Base-by-base conservation (phyloP, 225 moss, liverwort and hornwort genomes). In the Sphagnum tenellum region DNA sequence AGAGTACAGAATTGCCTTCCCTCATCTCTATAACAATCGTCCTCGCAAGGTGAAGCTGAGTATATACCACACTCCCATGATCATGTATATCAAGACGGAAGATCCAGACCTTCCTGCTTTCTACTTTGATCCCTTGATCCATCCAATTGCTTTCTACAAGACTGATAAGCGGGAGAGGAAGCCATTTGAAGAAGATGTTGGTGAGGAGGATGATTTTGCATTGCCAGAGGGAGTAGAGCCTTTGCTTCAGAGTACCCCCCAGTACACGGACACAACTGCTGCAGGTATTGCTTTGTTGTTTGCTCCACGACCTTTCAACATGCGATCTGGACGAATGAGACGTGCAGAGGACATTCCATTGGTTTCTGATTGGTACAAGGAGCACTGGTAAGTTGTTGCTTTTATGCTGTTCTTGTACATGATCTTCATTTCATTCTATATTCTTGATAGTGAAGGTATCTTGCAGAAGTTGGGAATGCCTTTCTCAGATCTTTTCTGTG, bases 291-390 rank as follows among this genome's bases (percentile, higher is more conserved):
- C 98, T 49, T 73, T 99, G 77, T 69, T 99, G 66, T 99, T 93
- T 76, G 98, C 98, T 50, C 98, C 98, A 11, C 79, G 98, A 11
- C 98, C 98, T 29, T 99, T 99, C 61, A 99, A 99, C 63, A 99
- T 99, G 98, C 87, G 98, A 9, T 99, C 93, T 13, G 98, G 98
- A 72, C 81, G 93, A 61, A 99, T 86, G 87, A 87, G 98, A 58
- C 90, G 98, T 45, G 98, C 98, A 44, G 90, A 99, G 70, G 98
- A 99, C 72, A 99, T 99, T 29, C 98, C 98, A 50, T 73, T 99
- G 63, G 98, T 99, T 12, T 99, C 93, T 72, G 98, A 99, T 77
- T 99, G 98, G 98, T 99, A 99, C 69, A 99, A 99, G 78, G 98
- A 99, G 72, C 98, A 99, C 62, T 99, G 87, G 87, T 87, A 80